phyloP scores from a whole-genome alignment of 2,329 filamentous ascomycete species.

The Xylariaceae sp. region DNA sequence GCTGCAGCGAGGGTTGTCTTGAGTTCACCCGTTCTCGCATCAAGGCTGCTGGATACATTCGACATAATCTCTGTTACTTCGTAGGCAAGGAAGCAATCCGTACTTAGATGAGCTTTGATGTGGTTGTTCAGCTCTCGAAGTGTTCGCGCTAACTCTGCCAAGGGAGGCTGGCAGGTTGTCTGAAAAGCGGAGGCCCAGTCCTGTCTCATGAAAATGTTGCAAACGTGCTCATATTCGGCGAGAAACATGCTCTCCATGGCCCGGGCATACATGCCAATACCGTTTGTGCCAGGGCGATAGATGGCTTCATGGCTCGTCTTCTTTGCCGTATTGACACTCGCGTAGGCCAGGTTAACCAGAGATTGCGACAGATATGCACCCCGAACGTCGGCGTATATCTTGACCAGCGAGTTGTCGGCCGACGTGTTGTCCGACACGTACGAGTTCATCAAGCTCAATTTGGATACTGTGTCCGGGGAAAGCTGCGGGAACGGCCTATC shows the following conservation, averaged over 20 bases:
- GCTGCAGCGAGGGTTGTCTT: constrained; percentile 79
- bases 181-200: constrained; percentile 79
- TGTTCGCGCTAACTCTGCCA: constrained; percentile 80
- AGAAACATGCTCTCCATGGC: constrained; percentile 82
- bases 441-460: constrained; percentile 71
- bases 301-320: constrained; percentile 76
- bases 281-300: constrained; percentile 84
- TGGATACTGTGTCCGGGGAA: constrained; percentile 67
- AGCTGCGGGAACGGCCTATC: constrained; percentile 77
- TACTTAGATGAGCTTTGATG: constrained; percentile 78
- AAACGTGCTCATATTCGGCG: constrained; percentile 87
- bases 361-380: constrained; percentile 80
- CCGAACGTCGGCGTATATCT: constrained; percentile 79
- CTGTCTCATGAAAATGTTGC: constrained; percentile 76
- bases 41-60: constrained; percentile 70
- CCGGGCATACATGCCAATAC: constrained; percentile 82
- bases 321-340: constrained; percentile 77
- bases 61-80: constrained; percentile 91
- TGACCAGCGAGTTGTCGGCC: constrained; percentile 65
- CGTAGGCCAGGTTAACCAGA: constrained; percentile 79
- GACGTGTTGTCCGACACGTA: constrained; percentile 61
- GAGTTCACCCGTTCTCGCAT: constrained; percentile 77
- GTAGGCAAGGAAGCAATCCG: constrained; percentile 91
- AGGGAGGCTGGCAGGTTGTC: constrained; percentile 68
- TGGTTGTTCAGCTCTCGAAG: constrained; percentile 84